A percentile compares a stretch with the other conserved stretches of the same genome.
These are phyloP conservation scores for Lachancea fermentati DNA, from an alignment of 805 yeast species.

Conservation along the genomic window DNA sequence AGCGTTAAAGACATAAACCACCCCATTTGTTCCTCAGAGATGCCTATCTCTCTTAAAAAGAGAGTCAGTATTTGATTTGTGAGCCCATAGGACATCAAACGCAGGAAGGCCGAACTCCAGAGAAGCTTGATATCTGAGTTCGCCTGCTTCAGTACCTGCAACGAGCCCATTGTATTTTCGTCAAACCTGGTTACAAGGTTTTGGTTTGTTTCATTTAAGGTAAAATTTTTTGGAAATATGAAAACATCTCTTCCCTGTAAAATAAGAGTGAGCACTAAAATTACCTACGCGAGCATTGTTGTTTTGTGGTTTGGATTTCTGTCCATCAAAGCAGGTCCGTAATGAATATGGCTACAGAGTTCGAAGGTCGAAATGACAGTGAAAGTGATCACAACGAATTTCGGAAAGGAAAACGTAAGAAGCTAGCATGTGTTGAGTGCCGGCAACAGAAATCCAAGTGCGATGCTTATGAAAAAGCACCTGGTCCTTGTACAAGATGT, in stretches of 20 bases:
- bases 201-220: no score
- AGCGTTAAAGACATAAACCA: conserved; percentile 76
- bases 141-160: conserved; percentile 33
- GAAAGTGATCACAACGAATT: background rate
- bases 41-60: conserved; percentile 50
- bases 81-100: conserved; percentile 71
- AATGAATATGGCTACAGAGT: background rate
- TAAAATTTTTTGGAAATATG: no score
- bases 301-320: no score
- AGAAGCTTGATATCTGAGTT: conserved; percentile 53
- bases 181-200: no score
- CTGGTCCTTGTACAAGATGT: conserved; percentile 81
- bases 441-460: conserved; percentile 92
- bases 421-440: conserved; percentile 92
- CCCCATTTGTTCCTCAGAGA: conserved; percentile 59
- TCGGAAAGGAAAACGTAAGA: conserved; percentile 33
- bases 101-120: conserved; percentile 61
- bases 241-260: no score
- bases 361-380: background rate
- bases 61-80: conserved; percentile 75
- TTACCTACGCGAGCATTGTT: no score
- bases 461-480: conserved; percentile 73
- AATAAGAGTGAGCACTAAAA: no score
- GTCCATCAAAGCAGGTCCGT: background rate
- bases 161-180: conserved; percentile 12